These are phyloP conservation scores for Verticillium klebahnii DNA, from an alignment of 2,329 filamentous ascomycete genomes.

Conservation along the genomic window DNA sequence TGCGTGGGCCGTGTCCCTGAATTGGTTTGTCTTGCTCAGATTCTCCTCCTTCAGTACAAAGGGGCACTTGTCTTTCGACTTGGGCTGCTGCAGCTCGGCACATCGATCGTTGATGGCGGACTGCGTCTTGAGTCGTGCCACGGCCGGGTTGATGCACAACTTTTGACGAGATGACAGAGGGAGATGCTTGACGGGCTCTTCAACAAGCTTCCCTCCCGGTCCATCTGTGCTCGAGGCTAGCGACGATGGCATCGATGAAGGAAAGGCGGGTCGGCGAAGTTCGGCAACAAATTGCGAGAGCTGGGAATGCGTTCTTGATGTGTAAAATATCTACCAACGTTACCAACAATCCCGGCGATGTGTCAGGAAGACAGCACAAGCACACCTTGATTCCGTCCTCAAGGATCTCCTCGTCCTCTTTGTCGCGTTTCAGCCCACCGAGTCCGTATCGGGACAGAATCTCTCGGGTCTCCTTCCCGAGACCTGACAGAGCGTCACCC, in stretches of 20 bases:
- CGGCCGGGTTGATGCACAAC: conserved; percentile 82
- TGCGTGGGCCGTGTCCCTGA: conserved; percentile 80
- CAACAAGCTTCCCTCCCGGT: conserved; percentile 7
- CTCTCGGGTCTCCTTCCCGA: conserved; percentile 72
- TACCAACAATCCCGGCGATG: conserved; percentile 17
- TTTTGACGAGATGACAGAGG: conserved; percentile 83
- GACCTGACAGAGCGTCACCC: conserved; percentile 41
- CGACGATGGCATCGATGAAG: conserved; percentile 58
- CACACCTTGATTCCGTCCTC: conserved; percentile 65
- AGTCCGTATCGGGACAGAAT: conserved; percentile 64
- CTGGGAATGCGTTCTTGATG: conserved; percentile 89
- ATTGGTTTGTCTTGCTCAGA: conserved; percentile 66
- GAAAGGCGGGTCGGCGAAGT: conserved; percentile 71
- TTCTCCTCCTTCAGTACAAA: conserved; percentile 78
- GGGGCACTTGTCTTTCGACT: conserved; percentile 62
- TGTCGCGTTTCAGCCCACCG: conserved; percentile 25
- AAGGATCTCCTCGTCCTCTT: conserved; percentile 39
- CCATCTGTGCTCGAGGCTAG: conserved; percentile 16
- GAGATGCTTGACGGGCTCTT: conserved; percentile 65
- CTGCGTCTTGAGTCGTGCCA: conserved; percentile 63
- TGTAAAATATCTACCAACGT: conserved; percentile 69
- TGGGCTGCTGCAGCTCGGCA: conserved; percentile 79
- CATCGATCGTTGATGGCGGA: conserved; percentile 92
- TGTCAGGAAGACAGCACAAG: conserved; percentile 1
- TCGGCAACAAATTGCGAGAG: conserved; percentile 84